These are phyloP conservation scores for Silene noctiflora DNA, from an alignment of 179 eudicot species.

Conservation along the genomic window DNA sequence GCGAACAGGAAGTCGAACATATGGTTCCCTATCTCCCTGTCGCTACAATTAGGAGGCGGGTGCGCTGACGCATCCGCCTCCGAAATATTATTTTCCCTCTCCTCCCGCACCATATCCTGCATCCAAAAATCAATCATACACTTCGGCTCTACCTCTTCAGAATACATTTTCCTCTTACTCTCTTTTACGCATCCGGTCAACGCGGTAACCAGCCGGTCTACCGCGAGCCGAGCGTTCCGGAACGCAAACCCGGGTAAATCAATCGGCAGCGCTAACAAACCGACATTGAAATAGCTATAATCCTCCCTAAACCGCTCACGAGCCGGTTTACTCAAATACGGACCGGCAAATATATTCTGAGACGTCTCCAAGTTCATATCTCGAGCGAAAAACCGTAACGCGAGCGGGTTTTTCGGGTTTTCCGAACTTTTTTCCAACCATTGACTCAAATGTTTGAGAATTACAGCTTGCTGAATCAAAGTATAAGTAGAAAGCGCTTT, in stretches of 20 bases:
- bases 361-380: conserved; percentile 87
- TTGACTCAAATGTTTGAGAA: conserved; percentile 38
- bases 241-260: conserved; percentile 77
- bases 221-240: conserved; percentile 60
- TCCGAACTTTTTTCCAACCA: conserved; percentile 32
- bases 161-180: conserved; percentile 43
- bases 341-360: conserved; percentile 73
- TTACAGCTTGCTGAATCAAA: conserved; percentile 48
- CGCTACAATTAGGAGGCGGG: conserved; percentile 38
- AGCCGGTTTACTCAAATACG: conserved; percentile 37
- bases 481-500: conserved; percentile 62
- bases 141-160: conserved; percentile 38
- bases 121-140: conserved; percentile 78
- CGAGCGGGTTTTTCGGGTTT: conserved; percentile 20
- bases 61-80: neutral
- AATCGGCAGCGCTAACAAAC: conserved; percentile 60
- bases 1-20: conserved; percentile 80
- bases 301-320: conserved; percentile 46
- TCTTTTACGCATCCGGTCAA: conserved; percentile 47
- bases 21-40: conserved; percentile 48
- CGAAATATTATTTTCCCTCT: neutral
- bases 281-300: conserved; percentile 63
- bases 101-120: conserved; percentile 47
- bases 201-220: conserved; percentile 44
- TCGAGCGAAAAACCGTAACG: conserved; percentile 48